Evolutionary conservation across 306 rosid species (phyloP).

Genomic region (Prunus fruticosa): DNA sequence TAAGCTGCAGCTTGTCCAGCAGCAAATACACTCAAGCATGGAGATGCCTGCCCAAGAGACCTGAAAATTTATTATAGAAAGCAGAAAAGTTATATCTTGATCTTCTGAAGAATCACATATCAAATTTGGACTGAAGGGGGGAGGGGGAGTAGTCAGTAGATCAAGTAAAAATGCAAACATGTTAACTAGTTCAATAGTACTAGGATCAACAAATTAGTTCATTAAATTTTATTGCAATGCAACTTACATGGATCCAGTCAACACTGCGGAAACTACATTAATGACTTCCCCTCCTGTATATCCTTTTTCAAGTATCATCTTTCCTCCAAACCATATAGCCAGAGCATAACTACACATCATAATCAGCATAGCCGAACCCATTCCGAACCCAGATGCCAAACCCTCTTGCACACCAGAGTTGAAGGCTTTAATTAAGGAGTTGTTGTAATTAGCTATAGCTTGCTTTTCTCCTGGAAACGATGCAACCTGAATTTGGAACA

Average conservation of each 20-base stretch:
- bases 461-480: conserved; percentile 89
- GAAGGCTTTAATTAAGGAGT: conserved; percentile 54
- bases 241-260: too few species aligned
- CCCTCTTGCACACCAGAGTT: conserved; percentile 59
- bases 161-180: not conserved
- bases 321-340: too few species aligned
- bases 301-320: too few species aligned
- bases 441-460: conserved; percentile 60
- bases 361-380: too few species aligned
- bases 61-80: conserved; percentile 28
- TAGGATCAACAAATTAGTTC: not conserved
- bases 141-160: not conserved
- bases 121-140: not conserved
- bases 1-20: conserved; percentile 87
- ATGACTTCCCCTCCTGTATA: too few species aligned
- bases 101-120: not conserved
- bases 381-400: too few species aligned
- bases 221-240: too few species aligned
- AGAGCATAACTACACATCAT: too few species aligned
- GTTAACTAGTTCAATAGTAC: not conserved
- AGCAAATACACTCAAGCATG: conserved; percentile 71
- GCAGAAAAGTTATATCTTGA: not conserved
- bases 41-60: conserved; percentile 82
- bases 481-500: conserved; percentile 56
- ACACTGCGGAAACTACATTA: too few species aligned